Conservation (phyloP, 192 early-diverging fungal genomes). For the Chytriomyces sp. region DNA sequence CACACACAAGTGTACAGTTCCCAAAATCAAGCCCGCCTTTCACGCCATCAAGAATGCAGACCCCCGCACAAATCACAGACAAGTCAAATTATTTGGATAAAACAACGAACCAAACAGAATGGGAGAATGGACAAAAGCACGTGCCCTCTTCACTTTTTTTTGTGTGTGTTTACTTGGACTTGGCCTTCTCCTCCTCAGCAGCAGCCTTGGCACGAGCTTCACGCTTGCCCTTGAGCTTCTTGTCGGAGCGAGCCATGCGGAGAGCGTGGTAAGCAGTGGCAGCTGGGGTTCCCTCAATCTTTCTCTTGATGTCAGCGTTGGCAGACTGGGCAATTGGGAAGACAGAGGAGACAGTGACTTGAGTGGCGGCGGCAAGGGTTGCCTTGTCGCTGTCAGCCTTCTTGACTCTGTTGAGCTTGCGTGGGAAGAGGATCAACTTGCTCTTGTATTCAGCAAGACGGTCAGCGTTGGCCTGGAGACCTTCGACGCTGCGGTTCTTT, state of each 20-base stretch:
- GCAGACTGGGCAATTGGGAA: conserved; percentile 70
- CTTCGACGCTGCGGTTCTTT: conserved; percentile 93
- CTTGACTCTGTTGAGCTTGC: conserved; percentile 89
- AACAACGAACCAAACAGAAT: too few species aligned
- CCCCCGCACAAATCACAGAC: too few species aligned
- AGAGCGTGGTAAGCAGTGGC: conserved; percentile 72
- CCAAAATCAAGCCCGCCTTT: too few species aligned
- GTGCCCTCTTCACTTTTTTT: too few species aligned
- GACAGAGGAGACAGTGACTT: conserved; percentile 64
- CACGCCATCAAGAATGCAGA: too few species aligned
- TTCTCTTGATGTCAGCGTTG: conserved; percentile 44
- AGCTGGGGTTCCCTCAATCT: conserved; percentile 41
- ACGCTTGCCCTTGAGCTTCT: conserved; percentile 75
- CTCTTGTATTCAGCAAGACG: conserved; percentile 93
- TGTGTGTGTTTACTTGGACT: conserved; percentile 54
- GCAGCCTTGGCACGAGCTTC: conserved; percentile 79
- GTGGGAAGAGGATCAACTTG: conserved; percentile 97
- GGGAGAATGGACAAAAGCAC: too few species aligned
- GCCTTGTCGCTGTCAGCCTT: conserved; percentile 65
- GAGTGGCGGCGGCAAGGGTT: conserved; percentile 61
- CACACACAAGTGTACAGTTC: too few species aligned
- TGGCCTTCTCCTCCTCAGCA: conserved; percentile 84
- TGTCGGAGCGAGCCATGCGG: conserved; percentile 79
- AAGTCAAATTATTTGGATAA: too few species aligned
- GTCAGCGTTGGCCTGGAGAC: conserved; percentile 89